phyloP scores from a whole-genome alignment of 768 basidiomycete species.

The Termitomyces heimii region DNA sequence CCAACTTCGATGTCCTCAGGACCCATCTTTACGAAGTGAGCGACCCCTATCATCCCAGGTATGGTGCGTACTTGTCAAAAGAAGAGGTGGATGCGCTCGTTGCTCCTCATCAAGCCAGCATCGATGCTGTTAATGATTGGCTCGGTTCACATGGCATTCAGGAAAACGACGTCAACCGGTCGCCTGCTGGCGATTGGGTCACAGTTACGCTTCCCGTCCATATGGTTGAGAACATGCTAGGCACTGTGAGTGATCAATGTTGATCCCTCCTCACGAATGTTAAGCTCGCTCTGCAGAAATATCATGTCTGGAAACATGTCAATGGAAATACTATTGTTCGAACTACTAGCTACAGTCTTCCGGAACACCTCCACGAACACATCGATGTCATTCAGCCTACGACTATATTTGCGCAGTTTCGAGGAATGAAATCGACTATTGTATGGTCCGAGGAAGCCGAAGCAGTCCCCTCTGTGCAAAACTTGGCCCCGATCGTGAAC shows the following conservation, averaged over 20 bases:
- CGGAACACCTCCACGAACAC: conserved; percentile 48
- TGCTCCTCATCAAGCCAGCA: conserved; percentile 48
- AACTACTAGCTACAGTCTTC: conserved; percentile 63
- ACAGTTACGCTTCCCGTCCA: conserved; percentile 51
- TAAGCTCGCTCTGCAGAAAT: conserved; percentile 36
- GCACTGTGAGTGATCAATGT: conserved; percentile 30
- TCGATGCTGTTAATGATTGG: conserved; percentile 58
- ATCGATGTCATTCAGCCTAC: conserved; percentile 69
- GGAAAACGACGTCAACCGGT: conserved; percentile 39
- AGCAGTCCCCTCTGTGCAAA: conserved; percentile 1
- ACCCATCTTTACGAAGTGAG: conserved; percentile 50
- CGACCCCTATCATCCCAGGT: conserved; percentile 46
- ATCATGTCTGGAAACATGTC: conserved; percentile 53
- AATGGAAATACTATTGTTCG: conserved; percentile 51
- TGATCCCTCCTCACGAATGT: neutral
- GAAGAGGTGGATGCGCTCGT: conserved; percentile 60
- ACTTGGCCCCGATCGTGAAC: conserved; percentile 3
- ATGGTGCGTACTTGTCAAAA: conserved; percentile 54
- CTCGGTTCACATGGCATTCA: conserved; percentile 47
- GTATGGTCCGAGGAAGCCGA: conserved; percentile 19
- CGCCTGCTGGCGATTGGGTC: conserved; percentile 65
- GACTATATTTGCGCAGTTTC: conserved; percentile 46
- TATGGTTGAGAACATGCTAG: conserved; percentile 61
- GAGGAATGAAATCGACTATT: conserved; percentile 12
- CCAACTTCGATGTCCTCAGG: conserved; percentile 42